These are phyloP conservation scores for Alopecurus myosuroides DNA, from an alignment of 176 grass and related monocot species.

Conservation along the genomic window DNA sequence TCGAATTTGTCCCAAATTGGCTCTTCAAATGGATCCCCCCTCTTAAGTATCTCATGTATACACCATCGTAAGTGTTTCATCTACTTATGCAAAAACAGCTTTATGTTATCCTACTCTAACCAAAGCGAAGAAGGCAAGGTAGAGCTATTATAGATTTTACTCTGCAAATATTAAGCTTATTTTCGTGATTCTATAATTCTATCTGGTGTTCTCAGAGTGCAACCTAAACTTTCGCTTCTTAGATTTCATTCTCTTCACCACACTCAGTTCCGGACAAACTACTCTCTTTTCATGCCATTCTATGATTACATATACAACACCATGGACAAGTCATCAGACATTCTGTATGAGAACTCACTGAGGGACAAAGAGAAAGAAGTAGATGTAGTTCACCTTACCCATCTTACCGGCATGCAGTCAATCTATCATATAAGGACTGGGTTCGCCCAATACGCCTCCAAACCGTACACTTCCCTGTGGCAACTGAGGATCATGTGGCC, in stretches of 20 bases:
- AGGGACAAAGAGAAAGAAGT: constrained; percentile 43
- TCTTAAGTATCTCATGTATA: constrained; percentile 98
- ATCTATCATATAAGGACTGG: constrained; percentile 72
- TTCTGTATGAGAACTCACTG: constrained; percentile 61
- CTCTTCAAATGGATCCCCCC: constrained; percentile 64
- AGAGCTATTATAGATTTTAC: not conserved
- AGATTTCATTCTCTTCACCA: constrained; percentile 97
- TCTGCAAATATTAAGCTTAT: not conserved
- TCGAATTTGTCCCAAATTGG: constrained; percentile 73
- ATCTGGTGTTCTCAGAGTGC: not conserved
- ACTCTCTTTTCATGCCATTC: constrained; percentile 93
- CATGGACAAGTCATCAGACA: constrained; percentile 70
- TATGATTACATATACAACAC: constrained; percentile 91
- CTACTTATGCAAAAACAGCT: not conserved
- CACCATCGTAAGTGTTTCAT: constrained; percentile 70
- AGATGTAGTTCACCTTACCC: constrained; percentile 72
- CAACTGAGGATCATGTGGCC: constrained; percentile 61
- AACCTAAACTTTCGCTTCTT: not conserved
- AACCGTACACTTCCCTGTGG: constrained; percentile 57
- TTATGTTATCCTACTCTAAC: not conserved
- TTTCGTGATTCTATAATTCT: not conserved
- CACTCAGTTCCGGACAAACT: constrained; percentile 85
- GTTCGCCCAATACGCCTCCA: constrained; percentile 71
- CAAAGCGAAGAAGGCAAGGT: not conserved
- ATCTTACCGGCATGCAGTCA: constrained; percentile 67